A percentile compares a stretch with the other conserved stretches of the same genome.
Evolutionary conservation across 2,329 filamentous ascomycete species (phyloP).

Genomic region (Coniochaeta sp.): DNA sequence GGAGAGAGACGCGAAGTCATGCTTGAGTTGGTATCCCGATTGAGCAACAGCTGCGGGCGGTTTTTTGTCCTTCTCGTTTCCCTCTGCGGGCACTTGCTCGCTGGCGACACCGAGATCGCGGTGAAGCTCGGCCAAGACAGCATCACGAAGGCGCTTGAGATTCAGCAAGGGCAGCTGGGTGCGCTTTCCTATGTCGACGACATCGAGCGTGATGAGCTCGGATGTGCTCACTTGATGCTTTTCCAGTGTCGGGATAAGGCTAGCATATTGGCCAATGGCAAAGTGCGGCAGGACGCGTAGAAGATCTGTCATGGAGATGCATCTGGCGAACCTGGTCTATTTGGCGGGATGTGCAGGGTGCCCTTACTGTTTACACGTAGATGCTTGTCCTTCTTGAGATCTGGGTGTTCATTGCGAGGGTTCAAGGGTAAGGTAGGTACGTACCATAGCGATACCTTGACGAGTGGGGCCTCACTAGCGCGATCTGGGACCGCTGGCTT

Average conservation of each 20-base stretch:
- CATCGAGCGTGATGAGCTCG: conserved; percentile 80
- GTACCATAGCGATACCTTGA: not conserved
- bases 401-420: not conserved
- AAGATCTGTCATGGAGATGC: conserved; percentile 70
- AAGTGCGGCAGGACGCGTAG: conserved; percentile 76
- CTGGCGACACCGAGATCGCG: conserved; percentile 40
- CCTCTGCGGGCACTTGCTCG: not conserved
- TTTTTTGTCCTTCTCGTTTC: not conserved
- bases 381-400: conserved; percentile 8
- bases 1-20: conserved; percentile 28
- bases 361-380: not conserved
- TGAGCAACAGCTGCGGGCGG: not conserved
- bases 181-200: conserved; percentile 75
- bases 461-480: not conserved
- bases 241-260: conserved; percentile 75
- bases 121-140: conserved; percentile 61
- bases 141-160: conserved; percentile 63
- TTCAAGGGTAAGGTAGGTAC: not conserved
- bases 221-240: conserved; percentile 67
- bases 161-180: conserved; percentile 76
- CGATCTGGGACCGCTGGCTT: too few relatives aligned
- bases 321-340: conserved; percentile 4
- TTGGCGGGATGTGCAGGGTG: conserved; percentile 4
- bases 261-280: conserved; percentile 59
- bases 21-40: conserved; percentile 13